Conservation (phyloP, 306 rosid species). For the Mimosa bimucronata region DNA sequence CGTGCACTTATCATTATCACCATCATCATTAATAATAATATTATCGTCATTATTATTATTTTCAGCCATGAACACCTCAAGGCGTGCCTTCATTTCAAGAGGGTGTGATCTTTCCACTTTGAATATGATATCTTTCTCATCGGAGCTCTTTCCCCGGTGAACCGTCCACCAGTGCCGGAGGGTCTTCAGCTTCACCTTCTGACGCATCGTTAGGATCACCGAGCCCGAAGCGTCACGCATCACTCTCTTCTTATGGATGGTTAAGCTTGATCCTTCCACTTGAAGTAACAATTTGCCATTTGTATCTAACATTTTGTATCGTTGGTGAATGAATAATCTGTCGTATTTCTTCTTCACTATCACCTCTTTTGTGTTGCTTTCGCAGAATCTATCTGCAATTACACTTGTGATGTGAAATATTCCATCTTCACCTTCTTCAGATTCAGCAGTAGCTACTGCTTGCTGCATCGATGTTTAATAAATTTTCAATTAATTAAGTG, state of each 20-base stretch:
- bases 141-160: constrained; percentile 33
- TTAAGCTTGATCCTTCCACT: constrained; percentile 42
- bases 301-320: constrained; percentile 28
- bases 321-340: constrained; percentile 32
- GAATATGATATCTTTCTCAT: constrained; percentile 34
- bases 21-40: not conserved
- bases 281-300: constrained; percentile 33
- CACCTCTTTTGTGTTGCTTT: constrained; percentile 21
- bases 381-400: constrained; percentile 40
- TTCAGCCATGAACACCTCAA: constrained; percentile 1
- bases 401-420: not conserved
- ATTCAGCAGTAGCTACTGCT: constrained; percentile 11
- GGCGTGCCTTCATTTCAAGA: constrained; percentile 7
- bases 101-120: constrained; percentile 11
- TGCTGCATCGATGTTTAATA: not conserved
- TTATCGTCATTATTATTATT: not conserved
- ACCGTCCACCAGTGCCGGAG: constrained; percentile 42
- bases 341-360: constrained; percentile 37
- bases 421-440: constrained; percentile 6
- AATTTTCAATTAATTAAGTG: not conserved
- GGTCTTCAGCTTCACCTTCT: constrained; percentile 34
- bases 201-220: constrained; percentile 35
- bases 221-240: constrained; percentile 41
- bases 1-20: too few species aligned
- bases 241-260: constrained; percentile 36